Evolutionary conservation across 371 early-diverging fungal species (phyloP), one percentile per base, ranked within the genome.

Genomic region (Mucor saturninus): DNA sequence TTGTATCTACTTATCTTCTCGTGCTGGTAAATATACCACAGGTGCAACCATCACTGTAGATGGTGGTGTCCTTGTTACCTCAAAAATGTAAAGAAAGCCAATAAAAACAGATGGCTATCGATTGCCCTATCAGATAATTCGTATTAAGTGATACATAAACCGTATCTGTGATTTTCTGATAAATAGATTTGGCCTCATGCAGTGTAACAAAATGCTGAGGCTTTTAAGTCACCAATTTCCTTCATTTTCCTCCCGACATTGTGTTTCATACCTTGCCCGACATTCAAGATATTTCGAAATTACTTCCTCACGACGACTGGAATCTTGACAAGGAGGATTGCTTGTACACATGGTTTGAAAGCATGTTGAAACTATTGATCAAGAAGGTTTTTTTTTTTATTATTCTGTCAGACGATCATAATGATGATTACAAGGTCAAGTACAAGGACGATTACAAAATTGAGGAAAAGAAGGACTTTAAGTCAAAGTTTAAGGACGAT

Each of bases 11-110:
- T 71, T 97, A 56, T 81, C 89, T 8, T 86, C 88, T 14, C 73
- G 84, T n/a, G 96, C 93, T 0, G 89, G 91, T 15, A 84, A 91
- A 11, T 95, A 95, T 63, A 84, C 93, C 54, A 93, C 87, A 21
- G 96, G 96, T 31, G 86, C 89, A 39, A 73, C 90, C 9, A 90
- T 96, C 59, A 79, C 86, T 3, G 86, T 94, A 8, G 95, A 95
- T 69, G 96, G 96, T 60, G 96, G 96, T 30, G 65, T 80, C 13
- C 31, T 40, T 4, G 26, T 40, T 5, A 51, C 7, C 3, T 29
- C 50, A 28, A 50, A 50, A 3, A 29, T 50, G 4, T 50, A 30
- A 50, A 50, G 13, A 42, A 42, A 21, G 0, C 21, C 21, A 21
- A 21, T 21, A 21, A 21, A 21, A 21, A 21, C 21, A 21, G 21